phyloP scores from a whole-genome alignment of 805 yeast genomes.

The Hemisphaericaspora nanyangensis region DNA sequence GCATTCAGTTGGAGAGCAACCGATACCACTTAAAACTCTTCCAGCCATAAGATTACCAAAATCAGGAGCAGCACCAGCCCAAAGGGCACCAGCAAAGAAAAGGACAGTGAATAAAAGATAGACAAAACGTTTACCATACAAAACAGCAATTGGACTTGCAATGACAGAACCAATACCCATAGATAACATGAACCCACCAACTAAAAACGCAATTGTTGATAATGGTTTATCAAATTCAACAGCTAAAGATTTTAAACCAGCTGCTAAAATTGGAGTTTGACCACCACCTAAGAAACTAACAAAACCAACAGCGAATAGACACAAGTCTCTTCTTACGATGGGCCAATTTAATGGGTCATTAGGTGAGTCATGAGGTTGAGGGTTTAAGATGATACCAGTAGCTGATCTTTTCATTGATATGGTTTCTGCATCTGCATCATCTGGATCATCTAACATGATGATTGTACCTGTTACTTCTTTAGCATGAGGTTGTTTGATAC shows the following conservation, averaged over 20 bases:
- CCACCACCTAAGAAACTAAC: conserved; percentile 62
- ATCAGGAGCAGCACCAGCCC: conserved; percentile 49
- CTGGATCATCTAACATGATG: conserved; percentile 29
- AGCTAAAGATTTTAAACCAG: conserved; percentile 44
- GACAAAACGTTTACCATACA: conserved; percentile 56
- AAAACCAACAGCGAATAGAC: conserved; percentile 50
- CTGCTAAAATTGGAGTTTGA: conserved; percentile 56
- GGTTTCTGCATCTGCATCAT: conserved; percentile 13
- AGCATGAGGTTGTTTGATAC: conserved; percentile 39
- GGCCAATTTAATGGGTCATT: conserved; percentile 71
- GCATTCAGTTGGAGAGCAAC: conserved; percentile 59
- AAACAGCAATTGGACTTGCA: conserved; percentile 54
- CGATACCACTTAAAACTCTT: conserved; percentile 55
- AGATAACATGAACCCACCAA: conserved; percentile 56
- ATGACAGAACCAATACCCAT: conserved; percentile 57
- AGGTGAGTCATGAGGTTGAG: conserved; percentile 61
- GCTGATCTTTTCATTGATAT: conserved; percentile 40
- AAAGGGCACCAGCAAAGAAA: conserved; percentile 49
- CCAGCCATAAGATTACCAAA: conserved; percentile 55
- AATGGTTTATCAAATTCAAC: conserved; percentile 41
- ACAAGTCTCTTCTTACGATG: conserved; percentile 51
- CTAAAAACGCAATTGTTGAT: conserved; percentile 46
- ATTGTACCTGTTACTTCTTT: conserved; percentile 49
- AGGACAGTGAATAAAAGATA: conserved; percentile 47
- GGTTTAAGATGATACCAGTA: conserved; percentile 49